Percentiles rank a stretch among this genome's conserved stretches.
Conservation (phyloP, 2,329 filamentous ascomycete genomes). For the Leptosphaerulina australis region DNA sequence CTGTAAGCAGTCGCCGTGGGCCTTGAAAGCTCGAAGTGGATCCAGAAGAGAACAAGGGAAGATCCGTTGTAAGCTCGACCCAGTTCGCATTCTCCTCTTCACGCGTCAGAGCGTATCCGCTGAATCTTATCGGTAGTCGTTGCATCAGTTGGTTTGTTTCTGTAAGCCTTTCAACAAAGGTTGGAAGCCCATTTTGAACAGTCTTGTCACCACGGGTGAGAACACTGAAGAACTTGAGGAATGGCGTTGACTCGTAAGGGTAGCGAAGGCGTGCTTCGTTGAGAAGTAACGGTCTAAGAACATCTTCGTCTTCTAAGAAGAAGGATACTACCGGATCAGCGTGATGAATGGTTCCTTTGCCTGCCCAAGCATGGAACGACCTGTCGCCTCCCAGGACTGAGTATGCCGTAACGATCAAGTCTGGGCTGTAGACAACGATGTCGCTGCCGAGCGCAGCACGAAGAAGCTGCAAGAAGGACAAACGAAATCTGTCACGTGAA, state of each 20-base stretch:
- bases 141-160: constrained; percentile 78
- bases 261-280: constrained; percentile 76
- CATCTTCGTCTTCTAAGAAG: constrained; percentile 61
- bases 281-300: constrained; percentile 65
- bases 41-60: constrained; percentile 65
- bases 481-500: constrained; percentile 67
- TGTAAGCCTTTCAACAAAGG: constrained; percentile 67
- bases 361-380: constrained; percentile 43
- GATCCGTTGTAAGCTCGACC: constrained; percentile 69
- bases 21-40: constrained; percentile 25
- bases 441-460: constrained; percentile 64
- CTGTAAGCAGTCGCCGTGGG: constrained; percentile 33
- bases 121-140: constrained; percentile 72
- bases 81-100: constrained; percentile 87
- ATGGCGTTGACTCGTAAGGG: constrained; percentile 82
- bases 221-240: constrained; percentile 72
- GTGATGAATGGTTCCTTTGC: constrained; percentile 25
- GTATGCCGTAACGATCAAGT: constrained; percentile 70
- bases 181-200: constrained; percentile 56
- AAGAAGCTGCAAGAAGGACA: constrained; percentile 72
- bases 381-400: constrained; percentile 64
- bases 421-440: constrained; percentile 73
- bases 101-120: constrained; percentile 75
- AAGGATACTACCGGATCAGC: constrained; percentile 52
- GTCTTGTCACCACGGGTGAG: constrained; percentile 59